Percentiles rank a stretch among this genome's conserved stretches.
Conservation (phyloP, 805 yeast species). For the Hanseniaspora lachancei region DNA sequence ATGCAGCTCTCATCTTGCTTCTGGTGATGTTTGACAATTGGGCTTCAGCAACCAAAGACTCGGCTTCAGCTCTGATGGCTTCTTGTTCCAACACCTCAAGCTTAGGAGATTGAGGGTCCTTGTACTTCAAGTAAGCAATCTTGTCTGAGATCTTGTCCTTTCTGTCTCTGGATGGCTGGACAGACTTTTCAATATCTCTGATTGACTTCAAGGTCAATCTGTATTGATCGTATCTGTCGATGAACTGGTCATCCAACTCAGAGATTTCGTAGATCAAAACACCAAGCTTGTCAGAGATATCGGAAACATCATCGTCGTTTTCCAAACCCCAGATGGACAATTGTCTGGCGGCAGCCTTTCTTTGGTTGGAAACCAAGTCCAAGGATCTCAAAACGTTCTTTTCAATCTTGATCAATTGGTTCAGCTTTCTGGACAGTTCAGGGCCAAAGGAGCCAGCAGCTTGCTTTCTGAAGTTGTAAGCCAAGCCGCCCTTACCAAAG, state of each 20-base stretch:
- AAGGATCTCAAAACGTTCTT: conserved; percentile 89
- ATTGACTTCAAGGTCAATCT: conserved; percentile 87
- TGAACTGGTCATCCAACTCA: conserved; percentile 95
- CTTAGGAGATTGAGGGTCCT: conserved; percentile 96
- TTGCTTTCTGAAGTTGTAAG: conserved; percentile 59
- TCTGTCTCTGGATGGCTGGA: conserved; percentile 96
- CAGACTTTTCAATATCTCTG: conserved; percentile 93
- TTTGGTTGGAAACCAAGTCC: conserved; percentile 84
- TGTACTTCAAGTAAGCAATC: conserved; percentile 94
- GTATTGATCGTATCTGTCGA: conserved; percentile 96
- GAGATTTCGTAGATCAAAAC: conserved; percentile 91
- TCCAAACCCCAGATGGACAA: conserved; percentile 96
- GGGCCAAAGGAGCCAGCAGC: conserved; percentile 92
- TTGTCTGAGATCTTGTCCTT: conserved; percentile 95
- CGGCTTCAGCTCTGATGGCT: conserved; percentile 97
- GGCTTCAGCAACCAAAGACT: conserved; percentile 96
- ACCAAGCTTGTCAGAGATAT: conserved; percentile 93
- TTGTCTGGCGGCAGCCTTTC: conserved; percentile 94
- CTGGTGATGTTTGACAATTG: conserved; percentile 96
- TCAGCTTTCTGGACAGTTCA: conserved; percentile 80
- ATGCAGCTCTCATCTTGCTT: conserved; percentile 94
- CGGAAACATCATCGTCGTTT: conserved; percentile 93
- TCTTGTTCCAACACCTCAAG: conserved; percentile 93
- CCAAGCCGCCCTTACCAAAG: conserved; percentile 62
- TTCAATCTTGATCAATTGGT: conserved; percentile 88